These are phyloP conservation scores for Takashimella tepidaria DNA, from an alignment of 1,284 basidiomycete genomes.

Conservation along the genomic window DNA sequence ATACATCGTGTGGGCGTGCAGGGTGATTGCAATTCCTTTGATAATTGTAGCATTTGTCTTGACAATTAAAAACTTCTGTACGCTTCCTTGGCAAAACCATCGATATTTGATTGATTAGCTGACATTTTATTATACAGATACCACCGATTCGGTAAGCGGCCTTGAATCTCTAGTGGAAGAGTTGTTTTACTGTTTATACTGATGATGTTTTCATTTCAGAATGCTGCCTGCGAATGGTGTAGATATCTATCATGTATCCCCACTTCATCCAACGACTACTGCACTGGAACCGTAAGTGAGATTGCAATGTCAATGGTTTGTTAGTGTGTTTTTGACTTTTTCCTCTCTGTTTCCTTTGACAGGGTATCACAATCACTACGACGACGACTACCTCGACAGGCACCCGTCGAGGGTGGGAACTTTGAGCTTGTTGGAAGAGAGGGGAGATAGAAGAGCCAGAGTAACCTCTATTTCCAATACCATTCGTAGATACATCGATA, in stretches of 20 bases:
- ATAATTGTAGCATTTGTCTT: constrained; percentile 75
- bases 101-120: neutral
- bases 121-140: constrained; percentile 19
- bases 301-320: neutral
- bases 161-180: neutral
- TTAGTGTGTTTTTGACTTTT: neutral
- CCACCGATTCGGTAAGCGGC: constrained; percentile 35
- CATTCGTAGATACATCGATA: no score
- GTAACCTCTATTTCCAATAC: no score
- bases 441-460: no score
- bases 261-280: constrained; percentile 66
- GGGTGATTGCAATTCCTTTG: constrained; percentile 67
- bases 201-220: constrained; percentile 12
- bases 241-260: constrained; percentile 85
- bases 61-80: constrained; percentile 76
- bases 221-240: constrained; percentile 77
- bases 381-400: neutral
- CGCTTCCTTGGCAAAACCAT: constrained; percentile 8
- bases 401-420: constrained; percentile 11
- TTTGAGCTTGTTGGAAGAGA: neutral
- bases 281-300: constrained; percentile 57
- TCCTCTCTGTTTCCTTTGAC: neutral
- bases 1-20: constrained; percentile 66
- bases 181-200: constrained; percentile 2
- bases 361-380: constrained; percentile 10